These are phyloP conservation scores for Pythium monospermum DNA, from an alignment of 352 stramenopile species.

Conservation along the genomic window DNA sequence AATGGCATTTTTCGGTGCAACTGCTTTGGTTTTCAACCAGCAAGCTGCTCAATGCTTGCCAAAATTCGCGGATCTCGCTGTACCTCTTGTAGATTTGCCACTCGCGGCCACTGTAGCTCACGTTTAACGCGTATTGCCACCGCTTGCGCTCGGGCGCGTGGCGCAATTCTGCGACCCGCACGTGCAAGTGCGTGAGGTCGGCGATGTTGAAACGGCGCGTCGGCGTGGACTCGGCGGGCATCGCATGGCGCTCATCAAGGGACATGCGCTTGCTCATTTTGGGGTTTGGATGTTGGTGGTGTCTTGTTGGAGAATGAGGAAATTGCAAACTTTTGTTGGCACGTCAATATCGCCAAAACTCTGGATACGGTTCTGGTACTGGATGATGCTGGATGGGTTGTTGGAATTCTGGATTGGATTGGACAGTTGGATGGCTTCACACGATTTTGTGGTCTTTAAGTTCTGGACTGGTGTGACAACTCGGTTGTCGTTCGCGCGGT, in stretches of 20 bases:
- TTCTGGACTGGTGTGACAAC: slow-evolving; percentile 16
- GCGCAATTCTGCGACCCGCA: slow-evolving; percentile 50
- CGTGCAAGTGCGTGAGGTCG: slow-evolving; percentile 50
- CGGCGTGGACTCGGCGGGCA: background rate
- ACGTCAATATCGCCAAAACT: background rate
- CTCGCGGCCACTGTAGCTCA: slow-evolving; percentile 34
- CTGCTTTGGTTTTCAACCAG: slow-evolving; percentile 23
- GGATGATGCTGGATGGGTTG: background rate
- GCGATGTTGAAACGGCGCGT: slow-evolving; percentile 15
- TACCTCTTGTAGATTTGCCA: slow-evolving; percentile 63
- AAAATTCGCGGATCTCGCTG: slow-evolving; percentile 72
- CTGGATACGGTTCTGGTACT: too few relatives aligned
- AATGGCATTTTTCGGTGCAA: slow-evolving; percentile 63
- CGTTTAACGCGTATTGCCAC: slow-evolving; percentile 67
- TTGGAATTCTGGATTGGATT: background rate
- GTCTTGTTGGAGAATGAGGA: slow-evolving; percentile 13
- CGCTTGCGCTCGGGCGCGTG: slow-evolving; percentile 42
- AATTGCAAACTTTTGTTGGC: background rate
- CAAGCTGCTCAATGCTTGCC: slow-evolving; percentile 35
- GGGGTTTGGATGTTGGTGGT: too few relatives aligned
- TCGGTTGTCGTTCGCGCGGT: too few relatives aligned
- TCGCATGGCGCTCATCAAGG: slow-evolving; percentile 3
- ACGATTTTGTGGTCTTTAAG: slow-evolving; percentile 8
- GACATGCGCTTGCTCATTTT: slow-evolving; percentile 14
- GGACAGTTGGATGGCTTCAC: slow-evolving; percentile 11